phyloP scores from a whole-genome alignment of 1,284 basidiomycete genomes.

The Apiotrichum akiyoshidainum region DNA sequence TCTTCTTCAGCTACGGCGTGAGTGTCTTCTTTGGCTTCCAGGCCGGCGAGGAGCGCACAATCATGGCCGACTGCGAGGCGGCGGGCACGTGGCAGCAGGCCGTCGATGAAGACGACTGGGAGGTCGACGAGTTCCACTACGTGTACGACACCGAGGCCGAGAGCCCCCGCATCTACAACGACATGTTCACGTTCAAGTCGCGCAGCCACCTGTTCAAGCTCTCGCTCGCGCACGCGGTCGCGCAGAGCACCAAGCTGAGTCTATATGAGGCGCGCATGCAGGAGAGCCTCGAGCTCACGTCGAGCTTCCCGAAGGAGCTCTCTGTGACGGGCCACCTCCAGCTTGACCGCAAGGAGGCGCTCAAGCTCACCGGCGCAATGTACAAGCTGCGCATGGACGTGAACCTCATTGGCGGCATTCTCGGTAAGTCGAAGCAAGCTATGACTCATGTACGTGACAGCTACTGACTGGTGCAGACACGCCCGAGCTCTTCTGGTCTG shows the following conservation, averaged over 20 bases:
- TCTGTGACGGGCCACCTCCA: conserved; percentile 73
- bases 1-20: conserved; percentile 77
- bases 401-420: conserved; percentile 88
- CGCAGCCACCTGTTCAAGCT: conserved; percentile 69
- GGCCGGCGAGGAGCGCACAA: conserved; percentile 69
- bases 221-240: conserved; percentile 89
- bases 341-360: conserved; percentile 74
- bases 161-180: conserved; percentile 74
- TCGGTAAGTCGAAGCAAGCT: conserved; percentile 50
- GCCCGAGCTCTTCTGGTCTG: conserved; percentile 92
- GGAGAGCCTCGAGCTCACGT: conserved; percentile 72
- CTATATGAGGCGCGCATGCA: conserved; percentile 82
- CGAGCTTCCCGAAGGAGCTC: conserved; percentile 80
- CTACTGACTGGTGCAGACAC: conserved; percentile 59
- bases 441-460: background rate
- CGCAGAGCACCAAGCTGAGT: conserved; percentile 87
- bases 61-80: conserved; percentile 75
- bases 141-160: conserved; percentile 80
- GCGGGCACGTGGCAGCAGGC: conserved; percentile 64
- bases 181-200: conserved; percentile 70
- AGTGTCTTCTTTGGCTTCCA: conserved; percentile 81
- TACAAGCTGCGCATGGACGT: conserved; percentile 89
- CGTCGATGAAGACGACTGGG: conserved; percentile 68
- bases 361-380: conserved; percentile 79
- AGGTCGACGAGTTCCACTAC: conserved; percentile 85